Evolutionary conservation across 2,329 filamentous ascomycete genomes (phyloP).

Genomic region (Chaetomium olivaceum): DNA sequence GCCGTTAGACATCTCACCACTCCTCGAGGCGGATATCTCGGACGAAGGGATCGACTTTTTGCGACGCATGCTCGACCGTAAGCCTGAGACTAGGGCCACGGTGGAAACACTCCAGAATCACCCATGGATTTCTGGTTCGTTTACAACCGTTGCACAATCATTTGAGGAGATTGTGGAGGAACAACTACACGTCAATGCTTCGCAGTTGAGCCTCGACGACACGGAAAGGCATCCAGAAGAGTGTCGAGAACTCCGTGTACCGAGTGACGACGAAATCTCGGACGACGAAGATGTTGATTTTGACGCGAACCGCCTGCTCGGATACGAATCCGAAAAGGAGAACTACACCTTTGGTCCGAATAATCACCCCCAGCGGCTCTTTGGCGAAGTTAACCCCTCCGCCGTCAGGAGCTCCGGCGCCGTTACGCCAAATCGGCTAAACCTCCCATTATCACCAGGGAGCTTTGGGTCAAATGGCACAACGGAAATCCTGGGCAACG

Average conservation of each 20-base stretch:
- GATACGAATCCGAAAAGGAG: slow-evolving; percentile 76
- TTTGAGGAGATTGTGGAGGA: slow-evolving; percentile 65
- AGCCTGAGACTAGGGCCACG: slow-evolving; percentile 74
- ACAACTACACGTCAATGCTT: slow-evolving; percentile 58
- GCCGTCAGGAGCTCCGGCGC: slow-evolving; percentile 56
- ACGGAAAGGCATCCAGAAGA: slow-evolving; percentile 31
- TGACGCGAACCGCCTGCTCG: slow-evolving; percentile 45
- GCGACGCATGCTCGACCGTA: slow-evolving; percentile 74
- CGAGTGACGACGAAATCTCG: slow-evolving; percentile 36
- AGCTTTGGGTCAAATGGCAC: slow-evolving; percentile 34
- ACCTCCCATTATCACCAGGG: slow-evolving; percentile 45
- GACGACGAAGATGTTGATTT: slow-evolving; percentile 37
- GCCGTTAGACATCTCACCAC: slow-evolving; percentile 64
- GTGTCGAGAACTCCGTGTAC: slow-evolving; percentile 24
- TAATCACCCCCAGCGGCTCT: slow-evolving; percentile 46
- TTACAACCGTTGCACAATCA: slow-evolving; percentile 42
- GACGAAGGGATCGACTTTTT: slow-evolving; percentile 72
- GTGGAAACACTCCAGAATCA: slow-evolving; percentile 70
- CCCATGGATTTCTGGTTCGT: slow-evolving; percentile 63
- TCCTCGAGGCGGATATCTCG: slow-evolving; percentile 62
- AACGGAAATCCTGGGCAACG: slow-evolving; percentile 42
- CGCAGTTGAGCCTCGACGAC: slow-evolving; percentile 64
- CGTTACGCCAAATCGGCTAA: slow-evolving; percentile 51
- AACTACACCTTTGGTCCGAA: slow-evolving; percentile 67
- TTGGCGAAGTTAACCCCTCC: slow-evolving; percentile 57